These are phyloP conservation scores for Blastomyces gilchristii DNA, from an alignment of 2,329 filamentous ascomycete genomes.

Conservation along the genomic window DNA sequence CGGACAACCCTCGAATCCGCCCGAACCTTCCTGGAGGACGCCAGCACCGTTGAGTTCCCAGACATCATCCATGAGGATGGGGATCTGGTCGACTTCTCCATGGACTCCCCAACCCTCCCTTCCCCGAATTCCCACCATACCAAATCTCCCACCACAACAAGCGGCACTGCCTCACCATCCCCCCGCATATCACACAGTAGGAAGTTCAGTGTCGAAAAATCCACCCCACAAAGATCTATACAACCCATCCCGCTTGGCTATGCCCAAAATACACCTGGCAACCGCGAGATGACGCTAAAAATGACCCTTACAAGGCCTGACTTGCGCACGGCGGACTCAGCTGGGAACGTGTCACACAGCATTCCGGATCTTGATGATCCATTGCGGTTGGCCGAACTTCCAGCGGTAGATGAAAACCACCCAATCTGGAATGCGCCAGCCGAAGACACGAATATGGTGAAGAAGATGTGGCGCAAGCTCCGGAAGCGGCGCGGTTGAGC, in stretches of 20 bases:
- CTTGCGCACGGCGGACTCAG: constrained; percentile 44
- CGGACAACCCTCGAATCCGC: constrained; percentile 37
- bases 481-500: constrained; percentile 19
- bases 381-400: constrained; percentile 45
- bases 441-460: constrained; percentile 31
- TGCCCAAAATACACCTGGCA: constrained; percentile 46
- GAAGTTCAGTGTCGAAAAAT: constrained; percentile 5
- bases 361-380: constrained; percentile 52
- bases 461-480: constrained; percentile 37
- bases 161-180: not conserved
- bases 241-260: constrained; percentile 27
- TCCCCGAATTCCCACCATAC: constrained; percentile 15
- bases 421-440: constrained; percentile 37
- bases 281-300: constrained; percentile 85
- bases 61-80: not conserved
- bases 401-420: constrained; percentile 33
- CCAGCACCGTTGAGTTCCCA: constrained; percentile 31
- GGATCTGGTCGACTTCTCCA: not conserved
- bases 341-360: constrained; percentile 59
- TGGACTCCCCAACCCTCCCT: not conserved
- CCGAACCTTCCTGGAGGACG: constrained; percentile 43
- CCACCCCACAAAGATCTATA: constrained; percentile 14
- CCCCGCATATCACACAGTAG: constrained; percentile 11
- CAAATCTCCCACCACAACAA: constrained; percentile 17
- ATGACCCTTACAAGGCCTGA: constrained; percentile 93